Evolutionary conservation across 78 protist genomes (phyloP), one percentile per base, ranked within the genome.

Genomic region (Thecamonas trahens): DNA sequence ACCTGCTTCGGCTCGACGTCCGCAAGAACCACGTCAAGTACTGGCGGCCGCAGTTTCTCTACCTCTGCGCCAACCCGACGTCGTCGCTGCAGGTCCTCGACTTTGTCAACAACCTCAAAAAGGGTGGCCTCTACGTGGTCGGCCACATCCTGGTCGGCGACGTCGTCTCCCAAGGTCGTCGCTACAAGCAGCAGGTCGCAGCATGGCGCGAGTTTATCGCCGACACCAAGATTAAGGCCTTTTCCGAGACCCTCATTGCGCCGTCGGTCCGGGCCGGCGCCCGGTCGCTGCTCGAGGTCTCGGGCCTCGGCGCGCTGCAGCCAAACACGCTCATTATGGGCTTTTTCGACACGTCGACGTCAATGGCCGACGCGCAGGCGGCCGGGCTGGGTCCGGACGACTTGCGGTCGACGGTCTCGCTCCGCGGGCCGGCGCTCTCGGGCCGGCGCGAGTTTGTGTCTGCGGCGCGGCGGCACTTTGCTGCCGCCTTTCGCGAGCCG

Each of bases 111-210:
- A 15, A 79, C 34, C 7, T 85, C 39, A 85, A 85, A 44, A 85
- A 85, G 67, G 90, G 89, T 9, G 90, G 90, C 9, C 72, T 85
- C 42, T 83, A 37, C 60, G 74, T 77, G 55, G 22, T 77, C 38
- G 79, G 73, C 45, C 35, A 17, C 31, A 26, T 44, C 7, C 18
- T 66, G 22, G 29, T 31, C 18, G 18, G 69, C 26, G 6, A 9
- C 3, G 8, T 34, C 9, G 47, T n/a, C n/a, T n/a, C n/a, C n/a
- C n/a, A n/a, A n/a, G n/a, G n/a, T n/a, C n/a, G n/a, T n/a, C n/a
- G n/a, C n/a, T n/a, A n/a, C n/a, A n/a, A n/a, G n/a, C n/a, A n/a
- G n/a, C n/a, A n/a, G n/a, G n/a, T n/a, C 24, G 11, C 49, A 42
- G 24, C 49, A 11, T 42, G 28, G 26, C 45, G 15, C 37, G 26